A percentile compares a stretch with the other conserved stretches of the same genome.
Conservation (phyloP, 2,329 filamentous ascomycete species). For the Alternaria alternata region DNA sequence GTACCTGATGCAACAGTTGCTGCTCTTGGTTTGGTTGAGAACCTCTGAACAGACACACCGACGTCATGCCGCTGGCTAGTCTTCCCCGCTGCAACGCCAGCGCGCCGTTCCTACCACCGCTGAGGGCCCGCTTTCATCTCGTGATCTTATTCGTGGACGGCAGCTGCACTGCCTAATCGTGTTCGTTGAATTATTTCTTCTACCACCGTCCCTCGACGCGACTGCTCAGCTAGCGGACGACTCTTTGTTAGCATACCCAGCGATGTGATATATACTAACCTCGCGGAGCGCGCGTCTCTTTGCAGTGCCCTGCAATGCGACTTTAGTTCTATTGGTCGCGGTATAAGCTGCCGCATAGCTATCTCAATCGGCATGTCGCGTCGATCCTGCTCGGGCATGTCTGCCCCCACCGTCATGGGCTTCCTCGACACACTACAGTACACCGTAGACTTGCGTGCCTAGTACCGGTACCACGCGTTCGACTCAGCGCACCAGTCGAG, state of each 20-base stretch:
- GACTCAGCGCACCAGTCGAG: background rate
- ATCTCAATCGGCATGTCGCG: background rate
- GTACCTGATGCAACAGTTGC: background rate
- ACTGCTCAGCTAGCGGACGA: background rate
- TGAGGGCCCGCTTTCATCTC: no score
- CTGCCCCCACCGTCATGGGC: slow-evolving; percentile 3
- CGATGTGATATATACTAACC: background rate
- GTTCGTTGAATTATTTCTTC: background rate
- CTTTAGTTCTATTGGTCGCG: slow-evolving; percentile 1
- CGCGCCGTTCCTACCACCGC: background rate
- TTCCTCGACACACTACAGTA: slow-evolving; percentile 1
- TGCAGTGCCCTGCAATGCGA: background rate
- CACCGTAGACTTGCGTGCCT: slow-evolving; percentile 3
- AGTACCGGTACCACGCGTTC: background rate
- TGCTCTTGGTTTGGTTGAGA: background rate
- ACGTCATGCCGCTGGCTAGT: background rate
- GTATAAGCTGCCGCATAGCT: background rate
- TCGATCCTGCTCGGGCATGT: slow-evolving; percentile 8
- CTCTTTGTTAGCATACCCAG: background rate
- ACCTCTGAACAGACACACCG: background rate
- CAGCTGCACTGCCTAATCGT: no score
- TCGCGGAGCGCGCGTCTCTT: background rate
- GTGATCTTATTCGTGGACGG: no score
- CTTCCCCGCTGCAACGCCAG: background rate
- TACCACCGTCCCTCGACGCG: background rate